Percentiles rank a stretch among this genome's conserved stretches.
These are phyloP conservation scores for Scytalidium sp. DNA, from an alignment of 2,329 filamentous ascomycete species.

Conservation along the genomic window DNA sequence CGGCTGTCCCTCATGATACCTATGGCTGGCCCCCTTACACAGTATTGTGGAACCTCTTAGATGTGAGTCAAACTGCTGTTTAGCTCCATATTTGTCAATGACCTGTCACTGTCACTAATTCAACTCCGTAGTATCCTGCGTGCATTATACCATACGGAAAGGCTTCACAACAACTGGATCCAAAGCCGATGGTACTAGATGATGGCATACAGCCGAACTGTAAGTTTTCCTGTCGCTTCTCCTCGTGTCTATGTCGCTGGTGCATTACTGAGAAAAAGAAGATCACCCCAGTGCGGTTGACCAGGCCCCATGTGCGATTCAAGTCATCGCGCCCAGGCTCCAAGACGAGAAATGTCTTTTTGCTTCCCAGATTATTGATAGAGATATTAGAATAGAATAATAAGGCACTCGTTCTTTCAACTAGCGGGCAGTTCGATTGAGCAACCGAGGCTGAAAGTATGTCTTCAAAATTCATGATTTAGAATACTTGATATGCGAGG, in stretches of 20 bases:
- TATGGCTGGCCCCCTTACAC: slow-evolving; percentile 46
- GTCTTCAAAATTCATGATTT: background rate
- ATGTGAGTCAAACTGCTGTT: slow-evolving; percentile 34
- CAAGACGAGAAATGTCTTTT: slow-evolving; percentile 44
- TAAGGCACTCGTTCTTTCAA: background rate
- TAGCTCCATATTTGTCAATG: background rate
- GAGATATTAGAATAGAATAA: background rate
- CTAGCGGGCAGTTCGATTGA: too few species aligned
- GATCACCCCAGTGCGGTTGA: slow-evolving; percentile 25
- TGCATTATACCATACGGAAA: slow-evolving; percentile 44
- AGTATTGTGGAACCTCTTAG: slow-evolving; percentile 47
- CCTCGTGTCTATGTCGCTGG: background rate
- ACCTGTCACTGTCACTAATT: background rate
- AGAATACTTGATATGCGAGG: background rate
- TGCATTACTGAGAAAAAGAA: too few species aligned
- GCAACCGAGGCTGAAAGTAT: background rate
- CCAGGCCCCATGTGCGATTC: slow-evolving; percentile 42
- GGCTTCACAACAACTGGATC: slow-evolving; percentile 38
- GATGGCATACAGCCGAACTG: too few species aligned
- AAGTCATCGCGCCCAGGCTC: slow-evolving; percentile 42
- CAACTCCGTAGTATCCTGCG: slow-evolving; percentile 45
- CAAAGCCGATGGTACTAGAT: slow-evolving; percentile 20
- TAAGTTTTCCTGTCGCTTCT: background rate
- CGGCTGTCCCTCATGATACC: slow-evolving; percentile 48
- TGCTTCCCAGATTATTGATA: slow-evolving; percentile 29